Percentiles rank a stretch among this genome's conserved stretches.
Evolutionary conservation across 768 basidiomycete species (phyloP).

Genomic region (Crucibulum laeve): DNA sequence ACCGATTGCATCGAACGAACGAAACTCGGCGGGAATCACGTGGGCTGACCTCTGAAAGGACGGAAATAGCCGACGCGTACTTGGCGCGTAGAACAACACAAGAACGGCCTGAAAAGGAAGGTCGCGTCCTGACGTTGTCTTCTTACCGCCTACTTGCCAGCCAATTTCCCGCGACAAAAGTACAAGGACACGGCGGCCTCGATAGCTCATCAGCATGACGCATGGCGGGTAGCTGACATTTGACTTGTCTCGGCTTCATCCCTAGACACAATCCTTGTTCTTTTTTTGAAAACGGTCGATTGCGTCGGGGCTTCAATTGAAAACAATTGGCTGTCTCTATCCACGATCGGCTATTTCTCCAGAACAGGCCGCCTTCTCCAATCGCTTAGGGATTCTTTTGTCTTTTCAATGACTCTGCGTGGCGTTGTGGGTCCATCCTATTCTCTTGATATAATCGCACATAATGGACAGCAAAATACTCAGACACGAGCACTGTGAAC

Average conservation of each 20-base stretch:
- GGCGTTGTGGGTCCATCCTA: conserved; percentile 27
- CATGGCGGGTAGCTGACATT: too few relatives aligned
- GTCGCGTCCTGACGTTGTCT: not conserved
- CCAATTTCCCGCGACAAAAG: not conserved
- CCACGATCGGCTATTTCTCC: not conserved
- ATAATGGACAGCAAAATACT: conserved; percentile 3
- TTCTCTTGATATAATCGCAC: conserved; percentile 13
- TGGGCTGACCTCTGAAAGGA: too few relatives aligned
- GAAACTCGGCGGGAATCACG: not conserved
- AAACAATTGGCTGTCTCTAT: not conserved
- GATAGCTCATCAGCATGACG: too few relatives aligned
- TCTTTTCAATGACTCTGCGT: conserved; percentile 11
- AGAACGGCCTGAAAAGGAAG: conserved; percentile 8
- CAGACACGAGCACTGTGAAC: conserved; percentile 8
- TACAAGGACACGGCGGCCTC: conserved; percentile 2
- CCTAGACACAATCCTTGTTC: too few relatives aligned
- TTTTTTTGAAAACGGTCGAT: conserved; percentile 61
- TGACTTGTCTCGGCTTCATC: too few relatives aligned
- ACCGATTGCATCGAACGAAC: too few relatives aligned
- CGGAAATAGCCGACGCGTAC: not conserved
- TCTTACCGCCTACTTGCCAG: not conserved
- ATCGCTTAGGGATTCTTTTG: conserved; percentile 13
- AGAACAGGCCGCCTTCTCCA: not conserved
- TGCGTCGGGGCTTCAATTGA: too few relatives aligned
- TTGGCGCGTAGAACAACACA: conserved; percentile 10